Evolutionary conservation across 2,329 filamentous ascomycete genomes (phyloP), one percentile per base, ranked within the genome.

Genomic region (Hyphodiscus sp.): DNA sequence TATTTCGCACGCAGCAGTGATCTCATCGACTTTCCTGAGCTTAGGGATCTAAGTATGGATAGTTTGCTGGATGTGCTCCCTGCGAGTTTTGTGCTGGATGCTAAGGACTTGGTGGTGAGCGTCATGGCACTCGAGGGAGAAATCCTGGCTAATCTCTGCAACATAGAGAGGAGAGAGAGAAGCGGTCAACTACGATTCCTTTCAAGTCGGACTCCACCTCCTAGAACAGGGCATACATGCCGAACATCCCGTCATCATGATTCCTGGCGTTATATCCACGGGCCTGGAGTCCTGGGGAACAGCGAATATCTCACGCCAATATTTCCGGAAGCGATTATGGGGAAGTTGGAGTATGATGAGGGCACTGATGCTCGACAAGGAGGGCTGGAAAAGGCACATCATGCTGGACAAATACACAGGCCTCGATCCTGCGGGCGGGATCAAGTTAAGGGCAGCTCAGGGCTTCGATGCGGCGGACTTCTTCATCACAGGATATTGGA

Each of bases 301-400:
- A 0, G 84, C 87, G 49, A 88, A 91, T 66, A 76, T 78, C 43
- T 96, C 91, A 8, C 81, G 90, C 38, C 87, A 86, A 55, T 99
- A 97, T 71, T 99, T 99, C 70, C 80, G 94, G 58, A 96, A 95
- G 73, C 79, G 94, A 51, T 74, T 99, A 48, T 99, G 94, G 94
- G 94, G 94, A 4, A 96, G 90, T 62, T 99, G 95, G 94, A 95
- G 83, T 59, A 99, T 99, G 94, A 96, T 99, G 91, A 82, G 87
- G 48, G 92, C 94, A 0, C 73, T 99, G 60, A 89, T 99, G 1
- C 73, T 95, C 65, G 94, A 97, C 70, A 96, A 97, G 71, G 85
- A 95, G 26, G 79, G 81, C 33, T 99, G 94, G 94, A 99, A 96
- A 75, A 85, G 77, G 64, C 94, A 99, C 69, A 89, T 99, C 62